phyloP scores from a whole-genome alignment of 306 rosid genomes.

The Sindora glabra region DNA sequence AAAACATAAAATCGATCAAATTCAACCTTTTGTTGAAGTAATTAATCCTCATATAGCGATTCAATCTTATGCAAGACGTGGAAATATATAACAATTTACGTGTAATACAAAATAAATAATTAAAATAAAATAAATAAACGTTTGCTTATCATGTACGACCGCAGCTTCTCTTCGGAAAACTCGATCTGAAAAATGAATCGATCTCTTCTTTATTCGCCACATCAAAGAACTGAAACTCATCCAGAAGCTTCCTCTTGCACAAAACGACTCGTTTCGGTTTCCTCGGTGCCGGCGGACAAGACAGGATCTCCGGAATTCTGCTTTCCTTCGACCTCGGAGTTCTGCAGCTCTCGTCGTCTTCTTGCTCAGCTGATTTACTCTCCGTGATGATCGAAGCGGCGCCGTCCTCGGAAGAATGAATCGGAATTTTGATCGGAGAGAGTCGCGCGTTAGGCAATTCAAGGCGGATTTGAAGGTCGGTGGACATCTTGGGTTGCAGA shows the following conservation, averaged over 20 bases:
- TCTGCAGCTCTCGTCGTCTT: slow-evolving; percentile 15
- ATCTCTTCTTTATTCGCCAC: slow-evolving; percentile 16
- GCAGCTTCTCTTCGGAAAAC: slow-evolving; percentile 28
- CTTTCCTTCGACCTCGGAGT: slow-evolving; percentile 35
- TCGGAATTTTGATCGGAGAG: background rate
- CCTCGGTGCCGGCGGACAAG: slow-evolving; percentile 34
- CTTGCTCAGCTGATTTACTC: background rate
- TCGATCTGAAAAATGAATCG: slow-evolving; percentile 36
- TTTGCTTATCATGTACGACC: slow-evolving; percentile 20
- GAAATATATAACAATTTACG: too few species aligned
- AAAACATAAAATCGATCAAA: too few species aligned
- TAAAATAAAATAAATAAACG: too few species aligned
- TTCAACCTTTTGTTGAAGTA: too few species aligned
- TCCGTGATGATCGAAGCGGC: background rate
- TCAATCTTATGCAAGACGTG: too few species aligned
- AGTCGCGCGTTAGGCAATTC: slow-evolving; percentile 21
- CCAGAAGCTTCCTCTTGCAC: slow-evolving; percentile 27
- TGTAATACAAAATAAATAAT: too few species aligned
- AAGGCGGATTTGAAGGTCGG: slow-evolving; percentile 24
- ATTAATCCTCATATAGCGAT: too few species aligned
- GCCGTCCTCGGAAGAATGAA: background rate
- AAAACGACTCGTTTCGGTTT: slow-evolving; percentile 13
- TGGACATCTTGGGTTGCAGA: slow-evolving; percentile 16
- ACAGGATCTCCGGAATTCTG: slow-evolving; percentile 24
- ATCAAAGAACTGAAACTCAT: slow-evolving; percentile 21